A percentile compares a stretch with the other conserved stretches of the same genome.
phyloP scores from a whole-genome alignment of 345 rosid species.

The Garcia nutans region DNA sequence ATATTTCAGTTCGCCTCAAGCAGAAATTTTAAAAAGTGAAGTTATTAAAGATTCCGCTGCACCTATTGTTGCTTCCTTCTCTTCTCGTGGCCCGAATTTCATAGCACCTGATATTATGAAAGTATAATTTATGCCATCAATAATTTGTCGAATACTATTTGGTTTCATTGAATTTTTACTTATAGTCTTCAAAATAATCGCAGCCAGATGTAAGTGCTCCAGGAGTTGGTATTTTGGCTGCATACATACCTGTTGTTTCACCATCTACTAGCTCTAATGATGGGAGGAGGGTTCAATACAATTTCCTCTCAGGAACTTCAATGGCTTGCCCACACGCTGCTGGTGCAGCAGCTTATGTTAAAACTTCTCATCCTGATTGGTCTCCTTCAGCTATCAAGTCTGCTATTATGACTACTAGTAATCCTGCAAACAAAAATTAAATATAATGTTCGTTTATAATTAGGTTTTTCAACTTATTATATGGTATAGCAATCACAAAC shows the following conservation, averaged over 20 bases:
- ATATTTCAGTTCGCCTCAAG: constrained; percentile 23
- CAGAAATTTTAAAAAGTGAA: constrained; percentile 34
- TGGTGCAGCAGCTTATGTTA: constrained; percentile 44
- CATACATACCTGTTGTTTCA: constrained; percentile 30
- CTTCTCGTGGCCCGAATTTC: constrained; percentile 43
- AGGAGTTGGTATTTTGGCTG: constrained; percentile 47
- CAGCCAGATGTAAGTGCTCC: constrained; percentile 55
- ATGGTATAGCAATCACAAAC: not conserved
- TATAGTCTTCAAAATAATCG: constrained; percentile 7
- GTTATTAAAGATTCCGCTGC: constrained; percentile 27
- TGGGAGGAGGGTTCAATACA: constrained; percentile 27
- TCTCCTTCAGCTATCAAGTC: constrained; percentile 65
- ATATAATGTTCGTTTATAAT: too few relatives aligned
- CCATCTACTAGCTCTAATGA: constrained; percentile 16
- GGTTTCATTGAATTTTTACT: not conserved
- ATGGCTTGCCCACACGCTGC: constrained; percentile 61
- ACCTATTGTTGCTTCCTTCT: constrained; percentile 37
- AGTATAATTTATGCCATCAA: not conserved
- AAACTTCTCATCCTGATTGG: constrained; percentile 51
- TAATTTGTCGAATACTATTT: not conserved
- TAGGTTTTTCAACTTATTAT: too few relatives aligned
- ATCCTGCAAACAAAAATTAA: not conserved
- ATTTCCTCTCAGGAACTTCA: constrained; percentile 52
- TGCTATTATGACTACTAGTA: constrained; percentile 64
- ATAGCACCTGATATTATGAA: constrained; percentile 30